Percentiles rank a stretch among this genome's conserved stretches.
phyloP scores from a whole-genome alignment of 2,329 filamentous ascomycete species.

The Fusarium mangiferae region DNA sequence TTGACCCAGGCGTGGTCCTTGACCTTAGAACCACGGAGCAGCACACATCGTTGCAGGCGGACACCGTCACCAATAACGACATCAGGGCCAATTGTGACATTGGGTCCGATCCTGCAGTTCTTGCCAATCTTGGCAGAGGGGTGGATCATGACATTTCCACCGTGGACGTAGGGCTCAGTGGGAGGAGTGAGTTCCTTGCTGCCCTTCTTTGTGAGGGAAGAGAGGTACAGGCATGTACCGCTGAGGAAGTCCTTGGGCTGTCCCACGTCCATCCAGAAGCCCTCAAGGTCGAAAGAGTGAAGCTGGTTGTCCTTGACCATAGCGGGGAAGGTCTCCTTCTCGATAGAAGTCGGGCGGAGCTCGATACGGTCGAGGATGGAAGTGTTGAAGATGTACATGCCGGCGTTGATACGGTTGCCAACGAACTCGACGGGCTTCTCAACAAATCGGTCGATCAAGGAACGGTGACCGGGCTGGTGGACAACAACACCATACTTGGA shows the following conservation, averaged over 20 bases:
- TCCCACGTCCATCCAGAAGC: slow-evolving; percentile 99
- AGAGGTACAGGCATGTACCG: slow-evolving; percentile 95
- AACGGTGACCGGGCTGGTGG: slow-evolving; percentile 91
- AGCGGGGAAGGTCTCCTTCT: slow-evolving; percentile 98
- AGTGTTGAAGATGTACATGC: slow-evolving; percentile 97
- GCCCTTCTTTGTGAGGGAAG: slow-evolving; percentile 88
- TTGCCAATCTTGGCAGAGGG: slow-evolving; percentile 95
- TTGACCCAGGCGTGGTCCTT: slow-evolving; percentile 99
- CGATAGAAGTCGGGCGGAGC: slow-evolving; percentile 94
- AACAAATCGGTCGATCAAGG: slow-evolving; percentile 97
- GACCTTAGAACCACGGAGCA: slow-evolving; percentile 89
- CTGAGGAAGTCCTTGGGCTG: slow-evolving; percentile 98
- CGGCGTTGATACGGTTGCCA: slow-evolving; percentile 97
- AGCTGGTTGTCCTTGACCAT: slow-evolving; percentile 90
- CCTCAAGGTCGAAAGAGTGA: slow-evolving; percentile 95
- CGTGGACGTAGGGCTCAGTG: slow-evolving; percentile 83
- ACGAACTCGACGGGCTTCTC: slow-evolving; percentile 99
- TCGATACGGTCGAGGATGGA: slow-evolving; percentile 92
- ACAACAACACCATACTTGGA: slow-evolving; percentile 99
- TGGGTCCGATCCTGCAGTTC: slow-evolving; percentile 97
- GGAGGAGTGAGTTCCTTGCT: slow-evolving; percentile 83
- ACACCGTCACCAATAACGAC: slow-evolving; percentile 95
- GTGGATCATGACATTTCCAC: slow-evolving; percentile 96
- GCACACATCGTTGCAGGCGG: slow-evolving; percentile 89
- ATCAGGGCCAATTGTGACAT: slow-evolving; percentile 93